These are phyloP conservation scores for Cucumis sativus DNA, from an alignment of 306 rosid species.

Conservation along the genomic window Cucumber_9930_V3 NC_026659.2:2452001-2452500, in stretches of 20 bases:
- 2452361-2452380: slow-evolving; percentile 56
- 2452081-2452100: slow-evolving; percentile 56
- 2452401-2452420: slow-evolving; percentile 63
- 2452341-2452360: slow-evolving; percentile 29
- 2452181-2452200: slow-evolving; percentile 56
- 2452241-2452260: slow-evolving; percentile 12
- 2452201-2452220: slow-evolving; percentile 75
- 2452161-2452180: slow-evolving; percentile 62
- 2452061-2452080: slow-evolving; percentile 64
- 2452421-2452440: slow-evolving; percentile 62
- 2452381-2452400: slow-evolving; percentile 84
- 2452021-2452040: slow-evolving; percentile 58
- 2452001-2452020: slow-evolving; percentile 39
- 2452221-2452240: slow-evolving; percentile 82
- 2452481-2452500: neutral
- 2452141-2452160: slow-evolving; percentile 89
- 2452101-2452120: slow-evolving; percentile 72
- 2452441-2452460: slow-evolving; percentile 56
- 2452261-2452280: no score
- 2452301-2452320: no score
- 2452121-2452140: slow-evolving; percentile 36
- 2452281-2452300: no score
- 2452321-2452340: neutral
- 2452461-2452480: neutral
- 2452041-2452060: slow-evolving; percentile 57